A percentile compares a stretch with the other conserved stretches of the same genome.
Conservation (phyloP, 164 flowering plant genomes). For the Berberis thunbergii region DNA sequence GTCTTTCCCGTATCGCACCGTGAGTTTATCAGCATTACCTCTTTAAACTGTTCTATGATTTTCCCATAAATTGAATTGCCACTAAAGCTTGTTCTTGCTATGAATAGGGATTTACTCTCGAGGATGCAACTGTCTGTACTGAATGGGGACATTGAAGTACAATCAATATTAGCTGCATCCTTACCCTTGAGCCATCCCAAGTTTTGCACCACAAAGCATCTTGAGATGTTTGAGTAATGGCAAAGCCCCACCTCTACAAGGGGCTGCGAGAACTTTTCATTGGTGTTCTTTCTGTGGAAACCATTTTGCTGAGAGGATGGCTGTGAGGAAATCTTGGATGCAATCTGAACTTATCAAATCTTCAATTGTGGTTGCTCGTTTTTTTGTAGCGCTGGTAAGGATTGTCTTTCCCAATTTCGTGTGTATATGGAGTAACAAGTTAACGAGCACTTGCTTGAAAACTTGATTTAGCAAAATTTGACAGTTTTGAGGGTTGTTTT, state of each 20-base stretch:
- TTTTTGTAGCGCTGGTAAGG: conserved; percentile 10
- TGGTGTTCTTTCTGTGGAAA: conserved; percentile 20
- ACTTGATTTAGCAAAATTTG: neutral
- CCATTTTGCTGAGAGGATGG: conserved; percentile 56
- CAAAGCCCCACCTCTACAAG: conserved; percentile 24
- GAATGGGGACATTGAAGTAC: conserved; percentile 53
- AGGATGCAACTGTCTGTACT: conserved; percentile 9
- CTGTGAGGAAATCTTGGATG: conserved; percentile 75
- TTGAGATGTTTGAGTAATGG: conserved; percentile 28
- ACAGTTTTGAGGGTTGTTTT: neutral
- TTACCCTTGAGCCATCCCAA: conserved; percentile 62
- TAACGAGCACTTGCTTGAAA: neutral
- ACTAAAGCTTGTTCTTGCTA: conserved; percentile 1
- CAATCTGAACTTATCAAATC: conserved; percentile 44
- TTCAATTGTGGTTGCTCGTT: conserved; percentile 20
- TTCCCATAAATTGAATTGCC: neutral
- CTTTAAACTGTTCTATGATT: conserved; percentile 15
- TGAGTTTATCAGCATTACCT: conserved; percentile 26
- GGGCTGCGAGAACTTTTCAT: conserved; percentile 28
- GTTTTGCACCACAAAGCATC: conserved; percentile 27
- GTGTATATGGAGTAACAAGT: neutral
- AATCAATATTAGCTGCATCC: conserved; percentile 55
- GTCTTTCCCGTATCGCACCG: conserved; percentile 75
- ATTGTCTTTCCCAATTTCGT: neutral
- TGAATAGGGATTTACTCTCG: conserved; percentile 9